Conservation (phyloP, 2,329 filamentous ascomycete genomes). For the Chaetomium olivaceum region DNA sequence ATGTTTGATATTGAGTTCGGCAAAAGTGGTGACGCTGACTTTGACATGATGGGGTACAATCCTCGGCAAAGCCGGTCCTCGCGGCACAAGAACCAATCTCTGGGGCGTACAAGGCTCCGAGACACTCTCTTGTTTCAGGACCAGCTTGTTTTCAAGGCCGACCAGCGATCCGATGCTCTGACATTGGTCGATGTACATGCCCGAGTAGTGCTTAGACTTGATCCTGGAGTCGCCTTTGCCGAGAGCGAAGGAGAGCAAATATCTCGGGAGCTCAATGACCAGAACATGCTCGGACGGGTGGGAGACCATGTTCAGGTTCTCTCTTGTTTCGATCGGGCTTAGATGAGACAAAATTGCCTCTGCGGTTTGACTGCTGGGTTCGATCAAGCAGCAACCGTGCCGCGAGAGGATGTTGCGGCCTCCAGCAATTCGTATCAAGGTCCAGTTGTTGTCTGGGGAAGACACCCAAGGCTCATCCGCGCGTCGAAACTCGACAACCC, state of each 20-base stretch:
- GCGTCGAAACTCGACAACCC: conserved; percentile 26
- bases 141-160: conserved; percentile 52
- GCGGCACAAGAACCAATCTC: conserved; percentile 41
- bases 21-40: conserved; percentile 39
- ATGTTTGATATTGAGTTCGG: conserved; percentile 31
- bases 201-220: conserved; percentile 51
- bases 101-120: neutral
- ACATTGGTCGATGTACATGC: conserved; percentile 49
- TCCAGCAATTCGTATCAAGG: neutral
- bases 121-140: conserved; percentile 40
- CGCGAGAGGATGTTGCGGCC: neutral
- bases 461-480: conserved; percentile 15
- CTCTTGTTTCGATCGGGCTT: conserved; percentile 39
- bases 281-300: conserved; percentile 30
- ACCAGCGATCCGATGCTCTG: conserved; percentile 51
- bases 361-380: conserved; percentile 40
- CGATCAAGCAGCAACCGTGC: conserved; percentile 35
- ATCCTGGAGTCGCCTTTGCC: conserved; percentile 35
- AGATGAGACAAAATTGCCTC: conserved; percentile 38
- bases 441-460: conserved; percentile 18
- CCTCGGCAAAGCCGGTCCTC: conserved; percentile 37
- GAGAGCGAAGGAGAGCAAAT: conserved; percentile 51
- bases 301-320: conserved; percentile 41
- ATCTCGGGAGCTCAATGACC: conserved; percentile 47
- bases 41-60: conserved; percentile 35